Percentiles rank a stretch among this genome's conserved stretches.
phyloP scores from a whole-genome alignment of 768 basidiomycete species.

The Chalciporus chontae region DNA sequence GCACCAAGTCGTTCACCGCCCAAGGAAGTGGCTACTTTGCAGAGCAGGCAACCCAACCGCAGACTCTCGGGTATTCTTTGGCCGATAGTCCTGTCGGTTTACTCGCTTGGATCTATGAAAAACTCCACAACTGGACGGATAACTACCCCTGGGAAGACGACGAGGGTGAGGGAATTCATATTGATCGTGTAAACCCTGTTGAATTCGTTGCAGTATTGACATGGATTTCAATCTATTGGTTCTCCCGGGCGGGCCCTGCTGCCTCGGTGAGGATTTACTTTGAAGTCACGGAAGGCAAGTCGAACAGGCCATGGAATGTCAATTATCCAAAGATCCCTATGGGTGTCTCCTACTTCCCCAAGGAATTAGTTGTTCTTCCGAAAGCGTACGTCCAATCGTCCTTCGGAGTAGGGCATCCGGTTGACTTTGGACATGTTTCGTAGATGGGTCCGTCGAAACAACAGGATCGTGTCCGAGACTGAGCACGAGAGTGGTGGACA shows the following conservation, averaged over 20 bases:
- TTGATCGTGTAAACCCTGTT: neutral
- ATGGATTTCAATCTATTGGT: slow-evolving; percentile 58
- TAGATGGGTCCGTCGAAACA: slow-evolving; percentile 41
- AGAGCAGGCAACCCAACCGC: slow-evolving; percentile 42
- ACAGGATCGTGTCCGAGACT: slow-evolving; percentile 45
- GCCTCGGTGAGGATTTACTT: slow-evolving; percentile 59
- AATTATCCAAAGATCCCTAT: slow-evolving; percentile 35
- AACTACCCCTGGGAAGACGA: slow-evolving; percentile 56
- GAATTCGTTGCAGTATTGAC: slow-evolving; percentile 43
- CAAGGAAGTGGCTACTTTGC: slow-evolving; percentile 30
- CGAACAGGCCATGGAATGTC: fast-evolving
- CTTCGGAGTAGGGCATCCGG: too few species aligned
- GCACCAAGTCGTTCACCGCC: slow-evolving; percentile 14
- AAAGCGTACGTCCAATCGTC: slow-evolving; percentile 32
- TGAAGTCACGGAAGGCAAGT: slow-evolving; percentile 30
- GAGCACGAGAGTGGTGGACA: slow-evolving; percentile 53
- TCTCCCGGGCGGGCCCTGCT: slow-evolving; percentile 56
- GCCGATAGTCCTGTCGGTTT: slow-evolving; percentile 56
- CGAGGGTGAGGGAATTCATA: slow-evolving; percentile 37
- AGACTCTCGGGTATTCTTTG: slow-evolving; percentile 51
- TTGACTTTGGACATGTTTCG: neutral
- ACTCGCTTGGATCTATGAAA: slow-evolving; percentile 54
- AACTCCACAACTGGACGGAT: slow-evolving; percentile 47
- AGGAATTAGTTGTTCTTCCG: slow-evolving; percentile 39
- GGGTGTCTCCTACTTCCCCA: slow-evolving; percentile 52